Conservation (phyloP, 1,284 basidiomycete genomes). For the Paramarasmius palmivorus region DNA sequence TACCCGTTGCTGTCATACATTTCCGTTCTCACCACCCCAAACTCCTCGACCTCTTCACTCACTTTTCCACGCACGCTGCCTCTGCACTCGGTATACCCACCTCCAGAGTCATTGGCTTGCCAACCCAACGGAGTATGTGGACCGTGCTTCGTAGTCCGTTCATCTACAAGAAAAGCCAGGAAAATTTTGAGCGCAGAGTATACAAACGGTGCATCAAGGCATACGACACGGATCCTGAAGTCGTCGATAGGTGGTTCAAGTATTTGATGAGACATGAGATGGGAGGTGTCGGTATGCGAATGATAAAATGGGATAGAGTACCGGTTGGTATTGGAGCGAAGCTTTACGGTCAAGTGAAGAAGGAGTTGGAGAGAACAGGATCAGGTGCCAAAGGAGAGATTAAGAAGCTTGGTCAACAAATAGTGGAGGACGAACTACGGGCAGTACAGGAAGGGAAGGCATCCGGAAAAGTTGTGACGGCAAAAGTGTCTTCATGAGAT, state of each 20-base stretch:
- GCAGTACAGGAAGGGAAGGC: neutral
- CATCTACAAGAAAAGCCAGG: constrained; percentile 92
- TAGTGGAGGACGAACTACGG: constrained; percentile 43
- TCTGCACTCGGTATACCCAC: constrained; percentile 83
- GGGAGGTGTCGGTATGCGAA: constrained; percentile 86
- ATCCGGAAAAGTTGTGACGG: neutral
- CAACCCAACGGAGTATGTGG: constrained; percentile 80
- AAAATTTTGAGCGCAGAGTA: constrained; percentile 90
- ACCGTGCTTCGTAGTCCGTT: constrained; percentile 90
- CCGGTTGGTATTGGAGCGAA: constrained; percentile 64
- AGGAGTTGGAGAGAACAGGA: constrained; percentile 32
- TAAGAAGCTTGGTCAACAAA: constrained; percentile 39
- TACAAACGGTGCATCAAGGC: constrained; percentile 89
- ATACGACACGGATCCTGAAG: constrained; percentile 83
- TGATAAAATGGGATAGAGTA: constrained; percentile 76
- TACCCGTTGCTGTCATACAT: constrained; percentile 85
- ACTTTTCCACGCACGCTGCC: constrained; percentile 87
- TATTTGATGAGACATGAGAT: constrained; percentile 82
- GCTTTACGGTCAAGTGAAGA: constrained; percentile 32
- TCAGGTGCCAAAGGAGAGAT: constrained; percentile 18
- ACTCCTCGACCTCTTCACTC: constrained; percentile 78
- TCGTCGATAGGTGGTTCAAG: constrained; percentile 80
- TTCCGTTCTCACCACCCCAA: constrained; percentile 76
- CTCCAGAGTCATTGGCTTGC: constrained; percentile 69
- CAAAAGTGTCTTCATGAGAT: too few species aligned